A percentile compares a stretch with the other conserved stretches of the same genome.
phyloP scores from a whole-genome alignment of 2,329 filamentous ascomycete genomes.

The Calonectria ilicicola region DNA sequence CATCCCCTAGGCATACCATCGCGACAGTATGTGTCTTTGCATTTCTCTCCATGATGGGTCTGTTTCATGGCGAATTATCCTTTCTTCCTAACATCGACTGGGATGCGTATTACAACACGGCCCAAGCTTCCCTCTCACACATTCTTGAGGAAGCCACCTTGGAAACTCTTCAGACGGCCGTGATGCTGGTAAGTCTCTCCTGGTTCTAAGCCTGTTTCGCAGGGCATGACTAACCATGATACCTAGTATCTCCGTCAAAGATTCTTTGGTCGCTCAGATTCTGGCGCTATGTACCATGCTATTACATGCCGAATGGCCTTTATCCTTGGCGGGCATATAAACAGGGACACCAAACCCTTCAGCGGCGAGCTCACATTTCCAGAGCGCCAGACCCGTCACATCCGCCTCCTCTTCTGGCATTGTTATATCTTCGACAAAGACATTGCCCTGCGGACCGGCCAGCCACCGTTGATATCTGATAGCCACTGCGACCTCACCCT shows the following conservation, averaged over 20 bases:
- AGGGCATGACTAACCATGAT: neutral
- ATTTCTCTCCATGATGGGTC: conserved; percentile 55
- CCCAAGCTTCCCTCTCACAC: conserved; percentile 53
- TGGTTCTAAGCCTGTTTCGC: neutral
- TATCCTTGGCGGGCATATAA: conserved; percentile 58
- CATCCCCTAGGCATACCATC: conserved; percentile 41
- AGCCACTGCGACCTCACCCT: conserved; percentile 39
- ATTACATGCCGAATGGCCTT: conserved; percentile 60
- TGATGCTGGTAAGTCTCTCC: conserved; percentile 55
- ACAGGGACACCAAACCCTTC: conserved; percentile 12
- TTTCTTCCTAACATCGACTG: conserved; percentile 46
- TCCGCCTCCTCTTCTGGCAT: conserved; percentile 63
- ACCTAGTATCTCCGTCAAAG: conserved; percentile 56
- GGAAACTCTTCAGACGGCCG: conserved; percentile 55
- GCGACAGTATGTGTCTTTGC: conserved; percentile 60
- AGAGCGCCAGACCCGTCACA: conserved; percentile 44
- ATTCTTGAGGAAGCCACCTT: conserved; percentile 56
- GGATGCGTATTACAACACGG: conserved; percentile 53
- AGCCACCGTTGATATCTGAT: conserved; percentile 54
- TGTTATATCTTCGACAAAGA: conserved; percentile 66
- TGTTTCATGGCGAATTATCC: conserved; percentile 29
- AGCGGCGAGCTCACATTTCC: conserved; percentile 14
- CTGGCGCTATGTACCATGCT: conserved; percentile 55
- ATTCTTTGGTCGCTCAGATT: conserved; percentile 57
- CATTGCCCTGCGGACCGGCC: conserved; percentile 62